These are phyloP conservation scores for Penicillium sp. DNA, from an alignment of 2,329 filamentous ascomycete genomes.

Conservation along the genomic window DNA sequence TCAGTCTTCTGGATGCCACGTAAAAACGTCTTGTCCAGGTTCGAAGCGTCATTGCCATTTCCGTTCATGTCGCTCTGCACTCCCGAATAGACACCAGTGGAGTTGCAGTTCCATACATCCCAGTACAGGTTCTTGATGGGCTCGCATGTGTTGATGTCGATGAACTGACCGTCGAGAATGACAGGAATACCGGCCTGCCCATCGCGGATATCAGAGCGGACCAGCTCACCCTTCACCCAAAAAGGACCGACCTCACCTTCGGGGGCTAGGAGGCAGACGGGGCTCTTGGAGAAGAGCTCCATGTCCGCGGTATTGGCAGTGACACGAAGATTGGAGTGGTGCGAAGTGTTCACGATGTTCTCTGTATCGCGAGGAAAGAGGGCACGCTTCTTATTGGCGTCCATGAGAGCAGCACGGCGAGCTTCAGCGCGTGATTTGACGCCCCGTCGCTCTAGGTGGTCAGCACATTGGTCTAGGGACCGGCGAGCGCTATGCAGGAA, in stretches of 20 bases:
- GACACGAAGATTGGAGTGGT: conserved; percentile 36
- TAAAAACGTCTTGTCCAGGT: conserved; percentile 43
- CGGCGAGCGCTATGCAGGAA: conserved; percentile 21
- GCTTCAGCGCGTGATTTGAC: conserved; percentile 24
- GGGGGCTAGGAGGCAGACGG: conserved; percentile 51
- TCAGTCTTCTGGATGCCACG: conserved; percentile 48
- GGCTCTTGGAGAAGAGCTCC: conserved; percentile 27
- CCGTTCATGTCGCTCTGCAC: conserved; percentile 30
- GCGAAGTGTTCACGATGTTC: conserved; percentile 37
- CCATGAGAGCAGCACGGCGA: conserved; percentile 23
- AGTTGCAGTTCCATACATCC: conserved; percentile 49
- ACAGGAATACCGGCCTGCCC: conserved; percentile 39
- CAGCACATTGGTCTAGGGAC: conserved; percentile 22
- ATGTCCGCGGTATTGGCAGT: conserved; percentile 21
- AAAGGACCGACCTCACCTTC: conserved; percentile 53
- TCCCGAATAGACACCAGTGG: conserved; percentile 46
- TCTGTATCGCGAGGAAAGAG: conserved; percentile 34
- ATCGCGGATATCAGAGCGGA: conserved; percentile 41
- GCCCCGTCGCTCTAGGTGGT: conserved; percentile 22
- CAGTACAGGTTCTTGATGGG: conserved; percentile 36
- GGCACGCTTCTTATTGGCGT: conserved; percentile 18
- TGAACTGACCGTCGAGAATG: conserved; percentile 42
- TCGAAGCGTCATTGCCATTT: conserved; percentile 27
- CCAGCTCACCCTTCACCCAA: conserved; percentile 45
- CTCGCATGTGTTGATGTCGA: conserved; percentile 25